Evolutionary conservation across 2,329 filamentous ascomycete genomes (phyloP).

Genomic region (Coniochaeta sp.): DNA sequence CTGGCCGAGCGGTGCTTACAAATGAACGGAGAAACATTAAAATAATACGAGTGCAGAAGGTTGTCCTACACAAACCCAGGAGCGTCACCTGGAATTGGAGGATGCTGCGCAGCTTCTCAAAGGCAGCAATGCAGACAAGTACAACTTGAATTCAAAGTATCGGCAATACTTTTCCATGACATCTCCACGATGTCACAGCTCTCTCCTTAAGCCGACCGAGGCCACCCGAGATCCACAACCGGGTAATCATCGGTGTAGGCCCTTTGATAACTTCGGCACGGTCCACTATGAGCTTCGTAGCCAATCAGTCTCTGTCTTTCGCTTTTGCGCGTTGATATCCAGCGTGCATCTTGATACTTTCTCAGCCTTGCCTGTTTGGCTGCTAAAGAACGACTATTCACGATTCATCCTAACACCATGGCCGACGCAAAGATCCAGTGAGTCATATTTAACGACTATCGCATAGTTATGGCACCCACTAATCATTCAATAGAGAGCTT

Average conservation of each 20-base stretch:
- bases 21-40: constrained; percentile 53
- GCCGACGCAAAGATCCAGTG: constrained; percentile 17
- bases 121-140: background rate
- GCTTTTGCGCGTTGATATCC: background rate
- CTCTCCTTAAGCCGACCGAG: background rate
- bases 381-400: background rate
- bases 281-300: background rate
- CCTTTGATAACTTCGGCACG: background rate
- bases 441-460: constrained; percentile 9
- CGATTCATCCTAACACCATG: constrained; percentile 12
- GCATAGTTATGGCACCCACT: background rate
- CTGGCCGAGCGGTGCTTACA: constrained; percentile 43
- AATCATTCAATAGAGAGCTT: constrained; percentile 57
- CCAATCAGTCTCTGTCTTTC: background rate
- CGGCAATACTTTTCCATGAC: constrained; percentile 3
- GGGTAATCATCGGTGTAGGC: background rate
- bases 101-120: constrained; percentile 1
- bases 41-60: constrained; percentile 13
- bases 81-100: background rate
- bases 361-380: background rate
- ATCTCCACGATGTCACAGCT: background rate
- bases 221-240: background rate
- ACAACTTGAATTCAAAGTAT: background rate
- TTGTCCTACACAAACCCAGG: background rate
- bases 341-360: background rate